Evolutionary conservation across 169 alveolate species (phyloP), one percentile per base, ranked within the genome.

Genomic region (Plasmodium fragile): DNA sequence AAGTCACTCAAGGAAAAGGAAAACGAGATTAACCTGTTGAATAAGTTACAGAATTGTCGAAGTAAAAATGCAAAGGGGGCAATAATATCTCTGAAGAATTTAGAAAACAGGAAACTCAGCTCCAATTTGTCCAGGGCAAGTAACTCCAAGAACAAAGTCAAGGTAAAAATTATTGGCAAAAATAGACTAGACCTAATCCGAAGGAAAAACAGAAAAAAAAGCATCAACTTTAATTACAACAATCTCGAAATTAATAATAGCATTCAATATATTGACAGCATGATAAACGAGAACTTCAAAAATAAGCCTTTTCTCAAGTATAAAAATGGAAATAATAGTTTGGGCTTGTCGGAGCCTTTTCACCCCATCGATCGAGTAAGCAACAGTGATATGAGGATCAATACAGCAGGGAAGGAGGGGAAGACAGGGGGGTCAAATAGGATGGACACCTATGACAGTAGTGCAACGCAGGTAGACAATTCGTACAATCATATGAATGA

Each of bases 231-330:
- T 77, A 77, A 87, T 49, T 87, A 87, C 72, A 87, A 87, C 81
- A 87, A 87, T 49, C 53, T 87, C 2, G 93, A 87, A 79, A 87
- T 87, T 78, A 87, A 87, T 87, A 87, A 87, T 87, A 87, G 93
- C 70, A 87, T 87, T 77, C 93, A 87, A 28, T 87, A 87, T 55
- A 87, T 87, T 53, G 93, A 87, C 43, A 87, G 93, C 71, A 79
- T 87, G 93, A 87, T 87, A 55, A 87, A 87, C 78, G 93, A 87
- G 25, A 87, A 87, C 71, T 87, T 87, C 41, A 87, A 87, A 59
- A 87, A 87, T 34, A 87, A 87, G 70, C 75, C 90, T 18, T 87
- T 87, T 55, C 65, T 87, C 70, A 87, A 87, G 45, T 41, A 87
- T 55, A 87, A 87, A 2, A 87, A 87, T 55, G 69, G 80, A 25